Evolutionary conservation across 1,284 basidiomycete genomes (phyloP), one percentile per base, ranked within the genome.

Genomic region (Cystobasidiaceae sp.): DNA sequence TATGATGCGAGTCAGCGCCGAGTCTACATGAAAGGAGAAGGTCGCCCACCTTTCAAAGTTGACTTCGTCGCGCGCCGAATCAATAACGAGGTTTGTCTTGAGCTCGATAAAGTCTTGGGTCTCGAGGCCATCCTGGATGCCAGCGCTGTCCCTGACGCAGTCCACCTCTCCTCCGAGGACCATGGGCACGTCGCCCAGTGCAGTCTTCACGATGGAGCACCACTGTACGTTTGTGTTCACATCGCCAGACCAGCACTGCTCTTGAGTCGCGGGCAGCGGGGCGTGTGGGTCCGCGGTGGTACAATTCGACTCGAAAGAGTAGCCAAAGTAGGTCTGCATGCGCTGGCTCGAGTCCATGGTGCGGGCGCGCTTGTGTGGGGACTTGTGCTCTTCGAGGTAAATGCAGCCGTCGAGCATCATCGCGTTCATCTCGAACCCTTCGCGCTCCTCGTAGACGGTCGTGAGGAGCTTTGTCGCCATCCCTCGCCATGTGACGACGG

Each of bases 191-290:
- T 85, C 81, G 0, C 87, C 90, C 4, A 97, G 82, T 67, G 90
- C 90, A 2, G 91, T 92, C 75, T 90, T 89, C 46, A 94, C 88
- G 27, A 98, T 85, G 68, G 85, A 87, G 75, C 93, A 97, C 93
- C 93, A 97, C 75, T 97, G 93, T 0, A 90, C 85, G 73, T 97
- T 97, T 4, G 90, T 96, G 74, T 97, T 85, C 8, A 97, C 90
- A 68, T 89, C 86, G 0, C 88, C 89, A 57, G 87, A 83, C 90
- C 91, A 93, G 0, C 85, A 86, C 6, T 75, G 72, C 54, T 71
- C 69, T 2, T 74, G 45, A 77, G 77, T 69, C 21, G 67, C 67
- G n/a, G 52, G 58, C 23, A 67, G 58, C 1, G 58, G 68, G 17
- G 76, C 73, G 59, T 61, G 15, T 0, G 59, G 71, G 23, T 51